Evolutionary conservation across 2,329 filamentous ascomycete species (phyloP).

Genomic region (Epichloe typhina): DNA sequence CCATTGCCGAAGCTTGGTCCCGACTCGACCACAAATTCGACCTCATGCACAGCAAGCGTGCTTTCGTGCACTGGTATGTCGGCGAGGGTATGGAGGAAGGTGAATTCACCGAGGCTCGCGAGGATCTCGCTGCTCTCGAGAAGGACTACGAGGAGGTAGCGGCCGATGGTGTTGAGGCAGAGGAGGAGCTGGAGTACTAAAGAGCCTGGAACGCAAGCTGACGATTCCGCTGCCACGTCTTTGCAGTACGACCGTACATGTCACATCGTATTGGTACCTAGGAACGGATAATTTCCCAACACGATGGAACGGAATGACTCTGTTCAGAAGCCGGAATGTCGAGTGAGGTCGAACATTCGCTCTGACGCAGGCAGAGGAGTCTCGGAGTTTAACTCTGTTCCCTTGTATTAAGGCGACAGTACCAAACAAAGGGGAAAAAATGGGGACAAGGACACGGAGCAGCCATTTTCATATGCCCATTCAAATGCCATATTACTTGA

Average conservation of each 20-base stretch:
- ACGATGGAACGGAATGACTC: no score
- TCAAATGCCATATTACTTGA: background rate
- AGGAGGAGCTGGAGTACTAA: conserved; percentile 69
- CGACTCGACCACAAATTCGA: conserved; percentile 64
- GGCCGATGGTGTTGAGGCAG: conserved; percentile 52
- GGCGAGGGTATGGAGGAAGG: conserved; percentile 89
- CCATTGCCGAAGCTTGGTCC: conserved; percentile 61
- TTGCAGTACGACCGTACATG: background rate
- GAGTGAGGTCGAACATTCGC: no score
- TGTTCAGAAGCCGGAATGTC: no score
- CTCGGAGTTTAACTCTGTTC: background rate
- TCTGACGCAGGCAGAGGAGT: no score
- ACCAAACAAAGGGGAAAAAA: no score
- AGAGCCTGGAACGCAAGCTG: background rate
- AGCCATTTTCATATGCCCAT: background rate
- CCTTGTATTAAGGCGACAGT: background rate
- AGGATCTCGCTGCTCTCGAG: conserved; percentile 74
- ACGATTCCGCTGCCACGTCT: background rate
- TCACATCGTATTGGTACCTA: no score
- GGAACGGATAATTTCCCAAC: no score
- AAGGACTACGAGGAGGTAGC: conserved; percentile 82
- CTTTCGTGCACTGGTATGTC: conserved; percentile 69
- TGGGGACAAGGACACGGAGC: no score
- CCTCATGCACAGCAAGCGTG: conserved; percentile 67
- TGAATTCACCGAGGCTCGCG: conserved; percentile 76